Evolutionary conservation across 2,329 filamentous ascomycete genomes (phyloP).

Genomic region (Anisogramma anomala): DNA sequence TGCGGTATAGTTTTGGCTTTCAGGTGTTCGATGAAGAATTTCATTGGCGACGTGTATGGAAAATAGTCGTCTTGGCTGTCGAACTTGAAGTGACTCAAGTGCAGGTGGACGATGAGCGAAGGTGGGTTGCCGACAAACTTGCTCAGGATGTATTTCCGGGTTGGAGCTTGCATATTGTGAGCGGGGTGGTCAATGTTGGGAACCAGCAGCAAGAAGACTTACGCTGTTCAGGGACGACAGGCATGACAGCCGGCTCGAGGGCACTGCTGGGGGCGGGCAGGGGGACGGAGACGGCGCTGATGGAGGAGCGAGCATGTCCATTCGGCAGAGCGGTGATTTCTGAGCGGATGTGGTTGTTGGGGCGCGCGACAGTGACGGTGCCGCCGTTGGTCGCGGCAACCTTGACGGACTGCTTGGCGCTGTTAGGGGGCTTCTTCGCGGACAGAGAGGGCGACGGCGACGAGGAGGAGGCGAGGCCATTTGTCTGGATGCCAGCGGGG

Average conservation of each 20-base stretch:
- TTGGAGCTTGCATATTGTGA: conserved; percentile 8
- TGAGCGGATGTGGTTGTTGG: conserved; percentile 46
- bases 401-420: conserved; percentile 39
- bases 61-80: conserved; percentile 91
- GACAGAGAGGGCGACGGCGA: conserved; percentile 49
- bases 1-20: conserved; percentile 70
- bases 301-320: conserved; percentile 5
- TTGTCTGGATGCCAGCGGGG: conserved; percentile 54
- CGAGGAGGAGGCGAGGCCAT: conserved; percentile 45
- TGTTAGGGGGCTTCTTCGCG: conserved; percentile 38
- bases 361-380: conserved; percentile 37
- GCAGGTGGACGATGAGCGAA: conserved; percentile 76
- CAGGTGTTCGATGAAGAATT: conserved; percentile 65
- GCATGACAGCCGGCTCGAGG: conserved; percentile 5
- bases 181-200: neutral
- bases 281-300: conserved; percentile 10
- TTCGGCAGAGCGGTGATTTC: conserved; percentile 27
- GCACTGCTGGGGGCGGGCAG: conserved; percentile 6
- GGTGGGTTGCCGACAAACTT: conserved; percentile 49
- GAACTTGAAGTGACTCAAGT: conserved; percentile 79
- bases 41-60: conserved; percentile 86
- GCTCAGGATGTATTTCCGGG: conserved; percentile 28
- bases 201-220: neutral
- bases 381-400: conserved; percentile 31
- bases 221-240: conserved; percentile 33